phyloP scores from a whole-genome alignment of 2,329 filamentous ascomycete genomes.

The Tolypocladium amazonense region DNA sequence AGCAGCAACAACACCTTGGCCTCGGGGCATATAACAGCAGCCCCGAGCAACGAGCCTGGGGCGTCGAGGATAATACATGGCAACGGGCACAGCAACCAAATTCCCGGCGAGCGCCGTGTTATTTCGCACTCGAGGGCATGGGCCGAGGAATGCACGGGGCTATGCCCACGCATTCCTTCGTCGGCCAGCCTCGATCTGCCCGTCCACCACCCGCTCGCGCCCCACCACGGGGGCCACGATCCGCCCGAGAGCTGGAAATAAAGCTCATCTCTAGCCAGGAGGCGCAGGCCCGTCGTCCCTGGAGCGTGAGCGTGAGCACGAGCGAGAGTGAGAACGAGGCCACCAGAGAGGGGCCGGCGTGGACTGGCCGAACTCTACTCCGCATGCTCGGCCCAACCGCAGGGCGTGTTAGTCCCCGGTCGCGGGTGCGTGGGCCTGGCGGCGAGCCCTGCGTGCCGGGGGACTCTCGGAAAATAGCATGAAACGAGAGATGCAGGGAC shows the following conservation, averaged over 20 bases:
- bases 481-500: background rate
- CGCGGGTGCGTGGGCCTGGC: background rate
- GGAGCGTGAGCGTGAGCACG: background rate
- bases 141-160: slow-evolving; percentile 4
- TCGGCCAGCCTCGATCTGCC: slow-evolving; percentile 1
- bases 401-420: background rate
- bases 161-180: slow-evolving; percentile 2
- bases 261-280: background rate
- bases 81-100: slow-evolving; percentile 2
- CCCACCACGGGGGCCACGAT: slow-evolving; percentile 1
- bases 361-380: background rate
- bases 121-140: background rate
- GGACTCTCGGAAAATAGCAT: background rate
- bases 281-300: background rate
- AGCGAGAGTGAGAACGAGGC: background rate
- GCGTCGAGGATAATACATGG: background rate
- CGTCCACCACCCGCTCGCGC: background rate
- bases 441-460: background rate
- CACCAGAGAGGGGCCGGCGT: background rate
- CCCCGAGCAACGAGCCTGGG: background rate
- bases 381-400: background rate
- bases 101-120: background rate
- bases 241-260: background rate
- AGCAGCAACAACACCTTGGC: background rate
- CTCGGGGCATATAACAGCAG: slow-evolving; percentile 1